Conservation (phyloP, 2,329 filamentous ascomycete genomes). For the Anthostomella pinea region DNA sequence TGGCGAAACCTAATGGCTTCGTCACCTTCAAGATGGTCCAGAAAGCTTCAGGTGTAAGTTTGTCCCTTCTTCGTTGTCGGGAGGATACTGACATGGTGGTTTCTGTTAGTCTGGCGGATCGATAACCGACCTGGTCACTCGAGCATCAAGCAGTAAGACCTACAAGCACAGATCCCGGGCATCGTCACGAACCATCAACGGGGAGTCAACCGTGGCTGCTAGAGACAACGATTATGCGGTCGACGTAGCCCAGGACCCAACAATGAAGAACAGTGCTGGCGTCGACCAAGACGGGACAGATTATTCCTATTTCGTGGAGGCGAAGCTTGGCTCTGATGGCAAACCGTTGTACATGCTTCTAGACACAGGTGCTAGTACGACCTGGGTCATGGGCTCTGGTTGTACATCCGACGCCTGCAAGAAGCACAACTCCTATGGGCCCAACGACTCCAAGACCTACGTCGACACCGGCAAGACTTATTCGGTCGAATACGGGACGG, state of each 20-base stretch:
- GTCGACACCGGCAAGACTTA: slow-evolving; percentile 54
- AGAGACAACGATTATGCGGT: slow-evolving; percentile 48
- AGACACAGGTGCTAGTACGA: slow-evolving; percentile 68
- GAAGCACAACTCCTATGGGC: slow-evolving; percentile 68
- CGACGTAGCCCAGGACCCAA: slow-evolving; percentile 44
- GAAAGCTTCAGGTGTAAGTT: slow-evolving; percentile 34
- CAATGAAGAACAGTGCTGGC: slow-evolving; percentile 48
- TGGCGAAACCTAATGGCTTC: slow-evolving; percentile 20
- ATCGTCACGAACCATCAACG: slow-evolving; percentile 13
- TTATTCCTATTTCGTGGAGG: slow-evolving; percentile 62
- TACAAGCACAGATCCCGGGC: slow-evolving; percentile 37
- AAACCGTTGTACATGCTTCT: slow-evolving; percentile 60
- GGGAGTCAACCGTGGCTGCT: slow-evolving; percentile 27
- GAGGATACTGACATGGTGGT: slow-evolving; percentile 13
- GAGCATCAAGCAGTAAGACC: slow-evolving; percentile 37
- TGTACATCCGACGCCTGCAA: slow-evolving; percentile 67
- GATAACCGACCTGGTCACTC: slow-evolving; percentile 35
- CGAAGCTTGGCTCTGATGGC: slow-evolving; percentile 51
- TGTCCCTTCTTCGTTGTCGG: neutral
- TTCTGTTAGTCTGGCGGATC: slow-evolving; percentile 31
- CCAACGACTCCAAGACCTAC: slow-evolving; percentile 62
- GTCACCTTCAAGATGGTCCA: slow-evolving; percentile 43
- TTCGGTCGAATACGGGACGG: slow-evolving; percentile 72
- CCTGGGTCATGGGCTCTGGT: slow-evolving; percentile 75
- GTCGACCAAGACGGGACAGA: slow-evolving; percentile 64